These are phyloP conservation scores for Acidomyces sp. DNA, from an alignment of 495 filamentous ascomycete genomes.

Conservation along the genomic window DNA sequence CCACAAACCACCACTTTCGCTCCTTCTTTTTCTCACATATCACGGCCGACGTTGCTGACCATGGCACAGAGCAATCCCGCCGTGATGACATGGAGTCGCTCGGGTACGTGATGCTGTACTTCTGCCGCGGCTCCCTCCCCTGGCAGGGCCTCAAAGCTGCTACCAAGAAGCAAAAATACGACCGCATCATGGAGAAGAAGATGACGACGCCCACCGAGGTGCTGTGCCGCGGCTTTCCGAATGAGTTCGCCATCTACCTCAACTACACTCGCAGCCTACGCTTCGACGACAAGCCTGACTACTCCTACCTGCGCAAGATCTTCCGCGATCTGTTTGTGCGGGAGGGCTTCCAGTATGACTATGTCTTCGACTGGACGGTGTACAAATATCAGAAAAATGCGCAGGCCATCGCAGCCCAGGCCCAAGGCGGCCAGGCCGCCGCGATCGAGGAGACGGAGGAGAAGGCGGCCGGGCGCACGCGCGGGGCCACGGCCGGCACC, in stretches of 20 bases:
- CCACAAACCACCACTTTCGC: too few relatives aligned
- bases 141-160: constrained; percentile 99
- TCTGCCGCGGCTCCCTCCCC: constrained; percentile 96
- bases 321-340: constrained; percentile 99
- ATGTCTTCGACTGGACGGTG: constrained; percentile 99
- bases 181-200: constrained; percentile 99
- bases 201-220: constrained; percentile 99
- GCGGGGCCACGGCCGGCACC: constrained; percentile 44
- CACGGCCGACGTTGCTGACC: constrained; percentile 23
- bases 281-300: constrained; percentile 99
- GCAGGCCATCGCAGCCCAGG: constrained; percentile 70
- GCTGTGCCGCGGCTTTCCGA: constrained; percentile 96
- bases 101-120: constrained; percentile 99
- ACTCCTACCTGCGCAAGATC: constrained; percentile 99
- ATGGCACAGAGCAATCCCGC: constrained; percentile 72
- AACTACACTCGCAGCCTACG: constrained; percentile 98
- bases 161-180: constrained; percentile 99
- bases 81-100: constrained; percentile 99
- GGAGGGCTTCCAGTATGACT: constrained; percentile 99
- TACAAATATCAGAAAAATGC: constrained; percentile 99
- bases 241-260: constrained; percentile 98
- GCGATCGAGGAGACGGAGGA: constrained; percentile 61
- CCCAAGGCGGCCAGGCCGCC: constrained; percentile 46
- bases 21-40: neutral
- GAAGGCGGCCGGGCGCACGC: constrained; percentile 49